Base-by-base conservation (phyloP, 2,329 filamentous ascomycete species). In the Zymoseptoria pseudotritici region DNA sequence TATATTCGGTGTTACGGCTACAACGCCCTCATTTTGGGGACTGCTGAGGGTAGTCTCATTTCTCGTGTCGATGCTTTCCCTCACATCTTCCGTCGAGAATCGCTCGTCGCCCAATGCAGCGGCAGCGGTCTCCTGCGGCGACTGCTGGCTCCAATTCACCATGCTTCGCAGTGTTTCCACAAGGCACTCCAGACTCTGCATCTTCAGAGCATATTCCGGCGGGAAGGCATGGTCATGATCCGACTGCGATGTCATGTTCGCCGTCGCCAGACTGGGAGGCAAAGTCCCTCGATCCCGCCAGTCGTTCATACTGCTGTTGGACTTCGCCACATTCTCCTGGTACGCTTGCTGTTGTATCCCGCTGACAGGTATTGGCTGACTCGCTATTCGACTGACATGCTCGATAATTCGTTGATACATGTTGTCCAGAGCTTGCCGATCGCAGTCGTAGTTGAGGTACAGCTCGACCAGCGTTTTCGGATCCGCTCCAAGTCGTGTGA, bases 361-460 rank as follows among this genome's bases (percentile, higher is more conserved):
- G 2, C 86, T 91, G 49, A 96, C 85, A 9, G 85, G 74, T 4
- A 96, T 86, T 0, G 92, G 87, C 9, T 86, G 82, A 57, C 89
- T 94, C 1, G 91, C 90, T 67, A 96, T 89, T 67, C 88, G 88
- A 31, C 93, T 94, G 19, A 99, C 79, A 74, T 97, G 91, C 73
- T 99, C 95, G 55, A 99, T 92, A 57, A 97, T 87, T 67, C 83
- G 80, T 75, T 99, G 94, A 73, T 96, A 99, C 75, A 97, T 94
- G 74, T 99, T 99, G 76, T 97, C 93, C 61, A 97, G 84, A 9
- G 86, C 86, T 50, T 91, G 91, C 61, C 93, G 84, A 70, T 97
- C 95, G 76, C 94, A 99, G 73, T 99, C 94, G 71, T 99, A 99
- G 75, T 99, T 99, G 63, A 99, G 83, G 74, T 99, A 99, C 13